Percentiles rank a stretch among this genome's conserved stretches.
phyloP scores from a whole-genome alignment of 495 filamentous ascomycete species.

The Neurospora sp. region DNA sequence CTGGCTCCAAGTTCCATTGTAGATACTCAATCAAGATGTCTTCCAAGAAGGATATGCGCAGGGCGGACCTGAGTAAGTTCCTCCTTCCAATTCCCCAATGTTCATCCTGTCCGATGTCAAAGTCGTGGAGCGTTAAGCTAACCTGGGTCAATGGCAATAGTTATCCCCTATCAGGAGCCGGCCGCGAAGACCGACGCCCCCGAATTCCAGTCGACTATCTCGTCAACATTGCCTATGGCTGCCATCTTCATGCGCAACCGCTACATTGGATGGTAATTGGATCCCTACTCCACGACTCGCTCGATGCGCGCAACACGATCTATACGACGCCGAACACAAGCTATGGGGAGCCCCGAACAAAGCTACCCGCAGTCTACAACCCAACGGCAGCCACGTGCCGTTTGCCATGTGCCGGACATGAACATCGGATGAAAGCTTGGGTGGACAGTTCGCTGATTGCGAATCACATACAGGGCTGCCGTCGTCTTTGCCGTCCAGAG shows the following conservation, averaged over 20 bases:
- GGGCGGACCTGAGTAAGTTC: conserved; percentile 66
- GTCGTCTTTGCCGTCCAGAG: conserved; percentile 75
- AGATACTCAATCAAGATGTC: conserved; percentile 41
- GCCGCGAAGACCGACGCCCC: conserved; percentile 31
- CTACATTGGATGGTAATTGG: conserved; percentile 72
- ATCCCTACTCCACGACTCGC: background rate
- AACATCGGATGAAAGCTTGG: background rate
- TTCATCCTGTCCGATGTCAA: conserved; percentile 69
- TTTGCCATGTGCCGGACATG: background rate
- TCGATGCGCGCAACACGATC: background rate
- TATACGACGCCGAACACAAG: background rate
- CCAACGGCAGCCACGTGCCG: background rate
- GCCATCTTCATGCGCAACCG: conserved; percentile 88
- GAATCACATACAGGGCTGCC: conserved; percentile 49
- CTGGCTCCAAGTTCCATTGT: background rate
- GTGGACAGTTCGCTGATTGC: background rate
- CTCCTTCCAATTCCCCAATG: conserved; percentile 40
- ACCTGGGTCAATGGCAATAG: conserved; percentile 25
- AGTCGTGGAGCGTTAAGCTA: conserved; percentile 13
- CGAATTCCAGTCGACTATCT: conserved; percentile 55
- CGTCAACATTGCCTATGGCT: conserved; percentile 84
- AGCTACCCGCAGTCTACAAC: background rate
- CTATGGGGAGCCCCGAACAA: background rate
- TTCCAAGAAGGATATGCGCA: conserved; percentile 74
- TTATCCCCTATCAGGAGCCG: conserved; percentile 42